phyloP scores from a whole-genome alignment of 2,329 filamentous ascomycete genomes.

The Trematosphaeria pertusa region DNA sequence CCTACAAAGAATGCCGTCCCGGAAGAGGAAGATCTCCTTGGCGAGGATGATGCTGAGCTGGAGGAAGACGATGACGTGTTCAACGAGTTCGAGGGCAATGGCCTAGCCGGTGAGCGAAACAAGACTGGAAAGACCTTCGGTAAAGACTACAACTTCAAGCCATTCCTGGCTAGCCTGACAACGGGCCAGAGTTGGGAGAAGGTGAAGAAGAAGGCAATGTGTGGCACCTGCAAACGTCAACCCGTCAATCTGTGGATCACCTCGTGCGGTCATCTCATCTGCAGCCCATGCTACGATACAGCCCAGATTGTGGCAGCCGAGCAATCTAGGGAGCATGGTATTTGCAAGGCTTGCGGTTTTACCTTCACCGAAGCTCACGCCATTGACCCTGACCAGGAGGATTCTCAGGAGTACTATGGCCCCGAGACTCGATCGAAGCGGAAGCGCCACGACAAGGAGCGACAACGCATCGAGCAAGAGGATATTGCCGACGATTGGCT shows the following conservation, averaged over 20 bases:
- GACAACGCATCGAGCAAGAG: constrained; percentile 23
- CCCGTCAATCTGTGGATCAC: constrained; percentile 55
- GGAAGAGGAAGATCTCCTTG: constrained; percentile 1
- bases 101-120: constrained; percentile 3
- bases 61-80: constrained; percentile 7
- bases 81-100: constrained; percentile 12
- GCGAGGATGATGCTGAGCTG: constrained; percentile 1
- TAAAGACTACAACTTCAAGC: constrained; percentile 48
- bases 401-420: constrained; percentile 5
- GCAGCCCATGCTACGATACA: constrained; percentile 54
- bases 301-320: constrained; percentile 38
- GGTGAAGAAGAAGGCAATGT: constrained; percentile 51
- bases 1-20: constrained; percentile 7
- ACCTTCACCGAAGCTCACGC: constrained; percentile 26
- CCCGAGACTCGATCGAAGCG: constrained; percentile 29
- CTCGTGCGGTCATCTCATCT: constrained; percentile 64
- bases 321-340: constrained; percentile 1
- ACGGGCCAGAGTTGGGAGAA: constrained; percentile 46
- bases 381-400: constrained; percentile 31
- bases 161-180: constrained; percentile 48
- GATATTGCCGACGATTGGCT: constrained; percentile 51
- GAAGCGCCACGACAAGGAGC: constrained; percentile 15
- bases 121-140: constrained; percentile 45
- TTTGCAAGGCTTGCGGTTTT: constrained; percentile 46
- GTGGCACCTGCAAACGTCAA: constrained; percentile 50